Evolutionary conservation across 108 stramenopile genomes (phyloP), one percentile per base, ranked within the genome.

Genomic region (Cyclotella choctawhatcheeana): DNA sequence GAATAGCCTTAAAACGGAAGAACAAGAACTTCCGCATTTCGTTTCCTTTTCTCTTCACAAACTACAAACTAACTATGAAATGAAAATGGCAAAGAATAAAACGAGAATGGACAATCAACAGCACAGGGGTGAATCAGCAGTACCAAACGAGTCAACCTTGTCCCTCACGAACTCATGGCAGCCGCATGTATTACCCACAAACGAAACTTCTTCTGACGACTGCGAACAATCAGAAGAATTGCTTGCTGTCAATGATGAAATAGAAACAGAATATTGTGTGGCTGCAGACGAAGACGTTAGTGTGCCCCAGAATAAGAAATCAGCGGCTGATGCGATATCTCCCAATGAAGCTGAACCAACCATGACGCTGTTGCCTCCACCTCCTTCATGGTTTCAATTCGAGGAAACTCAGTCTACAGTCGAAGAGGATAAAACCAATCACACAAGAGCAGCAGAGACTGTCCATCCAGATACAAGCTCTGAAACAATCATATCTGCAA

Each of bases 321-420:
- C 10, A 52, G 51, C 10, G 24, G 51, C 2, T 52, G 51, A 22
- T 18, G 62, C 20, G 1, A 25, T 1, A 18, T 22, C 43, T 1
- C 10, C 30, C 7, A 30, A 20, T 32, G 43, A 62, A 13, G 37
- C 7, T 40, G 40, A 18, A 20, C 10, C 40, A 40, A 67, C 35
- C 10, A 54, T 69, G 53, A 58, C 53, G 16, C 54, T 69, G 37
- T 30, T 65, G 31, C 64, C 73, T 32, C 73, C 63, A 12, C 59
- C 69, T 58, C 54, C 63, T 5, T 64, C 73, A 22, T 73, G 63
- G 64, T 73, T 53, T 27, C 61, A 54, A 14, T 51, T 53, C 6
- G 61, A 73, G 44, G 48, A 64, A 8, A 40, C 37, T 8, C 37
- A 40, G 12, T 40, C 37, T 40, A 40, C 37, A 40, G n/a, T n/a